A percentile compares a stretch with the other conserved stretches of the same genome.
Conservation (phyloP, 345 rosid species). For the Mangifera indica region DNA sequence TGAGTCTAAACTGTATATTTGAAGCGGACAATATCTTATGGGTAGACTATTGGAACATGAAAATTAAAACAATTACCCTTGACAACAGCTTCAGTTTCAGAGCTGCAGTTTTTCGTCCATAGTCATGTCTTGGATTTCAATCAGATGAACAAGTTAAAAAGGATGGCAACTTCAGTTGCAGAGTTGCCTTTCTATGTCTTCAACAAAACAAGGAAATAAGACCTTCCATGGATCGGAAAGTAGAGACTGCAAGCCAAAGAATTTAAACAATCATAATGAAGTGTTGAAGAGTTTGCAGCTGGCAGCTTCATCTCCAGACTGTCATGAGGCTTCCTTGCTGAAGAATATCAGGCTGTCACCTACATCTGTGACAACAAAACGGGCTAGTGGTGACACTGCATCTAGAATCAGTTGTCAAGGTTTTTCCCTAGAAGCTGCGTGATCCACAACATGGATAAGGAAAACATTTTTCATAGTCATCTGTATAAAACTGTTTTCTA, state of each 20-base stretch:
- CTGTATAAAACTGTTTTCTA: too few relatives aligned
- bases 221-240: constrained; percentile 52
- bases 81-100: too few relatives aligned
- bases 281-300: constrained; percentile 6
- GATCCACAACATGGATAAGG: too few relatives aligned
- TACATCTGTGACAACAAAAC: constrained; percentile 47
- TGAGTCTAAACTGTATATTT: too few relatives aligned
- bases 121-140: constrained; percentile 15
- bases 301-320: constrained; percentile 36
- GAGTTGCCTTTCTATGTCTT: constrained; percentile 59
- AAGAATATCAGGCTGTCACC: constrained; percentile 38
- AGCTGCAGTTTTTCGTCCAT: too few relatives aligned
- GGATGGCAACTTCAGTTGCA: constrained; percentile 50
- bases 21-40: too few relatives aligned
- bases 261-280: too few relatives aligned
- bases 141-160: constrained; percentile 36
- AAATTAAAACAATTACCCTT: too few relatives aligned
- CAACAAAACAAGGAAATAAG: constrained; percentile 55
- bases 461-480: too few relatives aligned
- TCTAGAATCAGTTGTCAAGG: constrained; percentile 32
- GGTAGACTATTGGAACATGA: too few relatives aligned
- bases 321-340: constrained; percentile 36
- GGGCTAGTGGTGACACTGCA: constrained; percentile 49
- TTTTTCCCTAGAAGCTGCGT: neutral
- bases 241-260: constrained; percentile 23